These are phyloP conservation scores for Paecilomyces dactylethromorphus DNA, from an alignment of 2,329 filamentous ascomycete genomes.

Conservation along the genomic window DNA sequence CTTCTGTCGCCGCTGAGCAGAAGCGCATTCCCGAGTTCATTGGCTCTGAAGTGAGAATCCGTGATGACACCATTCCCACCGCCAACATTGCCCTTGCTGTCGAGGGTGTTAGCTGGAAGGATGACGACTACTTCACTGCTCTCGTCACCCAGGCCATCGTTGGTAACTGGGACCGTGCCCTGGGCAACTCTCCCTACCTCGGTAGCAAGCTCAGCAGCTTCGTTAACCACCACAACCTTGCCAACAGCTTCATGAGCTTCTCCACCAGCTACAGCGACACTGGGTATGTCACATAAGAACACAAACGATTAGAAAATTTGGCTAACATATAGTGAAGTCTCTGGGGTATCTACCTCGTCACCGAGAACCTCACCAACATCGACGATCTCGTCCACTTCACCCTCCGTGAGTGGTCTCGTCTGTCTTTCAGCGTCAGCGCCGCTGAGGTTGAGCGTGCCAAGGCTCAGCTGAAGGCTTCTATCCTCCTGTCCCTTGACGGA, in stretches of 20 bases:
- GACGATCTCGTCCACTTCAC: slow-evolving; percentile 98
- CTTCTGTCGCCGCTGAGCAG: slow-evolving; percentile 62
- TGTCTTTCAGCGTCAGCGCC: slow-evolving; percentile 79
- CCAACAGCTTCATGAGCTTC: slow-evolving; percentile 99
- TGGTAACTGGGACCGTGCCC: slow-evolving; percentile 98
- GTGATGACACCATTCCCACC: slow-evolving; percentile 91
- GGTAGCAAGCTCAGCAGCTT: slow-evolving; percentile 97
- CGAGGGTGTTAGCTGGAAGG: slow-evolving; percentile 99
- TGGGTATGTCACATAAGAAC: slow-evolving; percentile 58
- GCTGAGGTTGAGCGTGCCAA: slow-evolving; percentile 97
- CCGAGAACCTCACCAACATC: slow-evolving; percentile 76
- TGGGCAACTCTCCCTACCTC: slow-evolving; percentile 94
- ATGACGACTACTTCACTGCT: slow-evolving; percentile 97
- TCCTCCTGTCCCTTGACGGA: slow-evolving; percentile 93
- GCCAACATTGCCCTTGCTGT: slow-evolving; percentile 98
- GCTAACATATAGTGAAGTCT: slow-evolving; percentile 55
- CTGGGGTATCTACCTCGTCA: slow-evolving; percentile 98
- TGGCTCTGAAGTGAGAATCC: slow-evolving; percentile 89
- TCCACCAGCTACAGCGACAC: slow-evolving; percentile 99
- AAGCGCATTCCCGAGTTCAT: slow-evolving; percentile 93
- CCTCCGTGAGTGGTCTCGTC: slow-evolving; percentile 94
- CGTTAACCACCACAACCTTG: slow-evolving; percentile 88
- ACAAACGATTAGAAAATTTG: background rate
- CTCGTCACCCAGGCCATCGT: slow-evolving; percentile 97
- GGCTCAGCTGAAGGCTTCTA: slow-evolving; percentile 96